phyloP scores from a whole-genome alignment of 1,284 basidiomycete species.

The Ganoderma sinense region DNA sequence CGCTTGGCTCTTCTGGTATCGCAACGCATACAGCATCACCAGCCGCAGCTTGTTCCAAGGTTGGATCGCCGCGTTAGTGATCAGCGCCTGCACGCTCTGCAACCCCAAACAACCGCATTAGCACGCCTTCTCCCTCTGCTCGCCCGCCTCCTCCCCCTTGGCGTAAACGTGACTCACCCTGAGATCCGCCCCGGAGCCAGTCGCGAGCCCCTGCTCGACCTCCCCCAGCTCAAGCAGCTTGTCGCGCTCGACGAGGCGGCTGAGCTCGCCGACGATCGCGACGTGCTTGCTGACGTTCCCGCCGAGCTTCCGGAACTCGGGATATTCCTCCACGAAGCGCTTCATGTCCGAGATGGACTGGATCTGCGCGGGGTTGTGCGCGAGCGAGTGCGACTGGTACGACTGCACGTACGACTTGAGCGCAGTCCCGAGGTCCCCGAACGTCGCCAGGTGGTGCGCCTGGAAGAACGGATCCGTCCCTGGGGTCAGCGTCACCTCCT shows the following conservation, averaged over 20 bases:
- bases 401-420: conserved; percentile 95
- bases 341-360: conserved; percentile 99
- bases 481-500: conserved; percentile 96
- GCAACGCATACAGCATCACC: conserved; percentile 93
- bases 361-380: conserved; percentile 82
- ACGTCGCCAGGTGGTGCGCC: conserved; percentile 91
- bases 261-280: conserved; percentile 95
- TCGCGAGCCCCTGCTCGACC: conserved; percentile 95
- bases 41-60: conserved; percentile 89
- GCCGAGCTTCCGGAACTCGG: conserved; percentile 95
- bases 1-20: conserved; percentile 93
- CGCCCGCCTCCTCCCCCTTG: neutral
- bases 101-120: neutral
- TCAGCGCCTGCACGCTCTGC: conserved; percentile 81
- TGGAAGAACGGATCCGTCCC: conserved; percentile 96
- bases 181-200: conserved; percentile 89
- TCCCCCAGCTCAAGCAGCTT: conserved; percentile 92
- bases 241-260: conserved; percentile 87
- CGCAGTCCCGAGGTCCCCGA: conserved; percentile 95
- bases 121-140: neutral
- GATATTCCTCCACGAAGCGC: conserved; percentile 97
- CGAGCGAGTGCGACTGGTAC: conserved; percentile 88
- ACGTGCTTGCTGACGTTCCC: conserved; percentile 99
- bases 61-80: conserved; percentile 74
- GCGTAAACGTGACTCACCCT: conserved; percentile 58